Percentiles rank a stretch among this genome's conserved stretches.
These are phyloP conservation scores for Corymbia calophylla DNA, from an alignment of 441 rosid genomes.

Conservation along the genomic window DNA sequence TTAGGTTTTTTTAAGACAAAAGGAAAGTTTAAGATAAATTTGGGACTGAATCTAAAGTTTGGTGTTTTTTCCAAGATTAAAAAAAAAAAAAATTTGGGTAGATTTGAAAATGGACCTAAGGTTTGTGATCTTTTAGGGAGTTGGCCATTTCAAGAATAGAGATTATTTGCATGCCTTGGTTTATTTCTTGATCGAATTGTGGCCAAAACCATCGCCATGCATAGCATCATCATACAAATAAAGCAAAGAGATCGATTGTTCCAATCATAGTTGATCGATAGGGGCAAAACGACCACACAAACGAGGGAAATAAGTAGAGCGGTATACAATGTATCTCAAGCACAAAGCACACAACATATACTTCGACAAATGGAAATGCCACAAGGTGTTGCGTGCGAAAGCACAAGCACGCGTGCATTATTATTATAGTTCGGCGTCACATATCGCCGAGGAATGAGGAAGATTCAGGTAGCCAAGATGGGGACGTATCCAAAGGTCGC, in stretches of 20 bases:
- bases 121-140: too few relatives aligned
- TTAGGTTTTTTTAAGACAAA: too few relatives aligned
- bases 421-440: not conserved
- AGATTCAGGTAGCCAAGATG: not conserved
- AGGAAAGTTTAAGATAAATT: too few relatives aligned
- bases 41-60: too few relatives aligned
- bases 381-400: not conserved
- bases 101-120: too few relatives aligned
- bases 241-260: not conserved
- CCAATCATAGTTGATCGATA: not conserved
- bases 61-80: too few relatives aligned
- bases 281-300: not conserved
- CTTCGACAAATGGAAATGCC: not conserved
- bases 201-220: not conserved
- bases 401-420: not conserved
- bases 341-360: not conserved
- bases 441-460: not conserved
- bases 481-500: not conserved
- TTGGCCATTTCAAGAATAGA: not conserved
- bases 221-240: not conserved
- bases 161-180: not conserved
- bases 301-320: not conserved
- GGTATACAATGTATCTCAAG: not conserved
- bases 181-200: not conserved
- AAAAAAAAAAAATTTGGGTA: too few relatives aligned